A percentile compares a stretch with the other conserved stretches of the same genome.
These are phyloP conservation scores for Noccaea bulbosa DNA, from an alignment of 345 rosid species.

Conservation along the genomic window DNA sequence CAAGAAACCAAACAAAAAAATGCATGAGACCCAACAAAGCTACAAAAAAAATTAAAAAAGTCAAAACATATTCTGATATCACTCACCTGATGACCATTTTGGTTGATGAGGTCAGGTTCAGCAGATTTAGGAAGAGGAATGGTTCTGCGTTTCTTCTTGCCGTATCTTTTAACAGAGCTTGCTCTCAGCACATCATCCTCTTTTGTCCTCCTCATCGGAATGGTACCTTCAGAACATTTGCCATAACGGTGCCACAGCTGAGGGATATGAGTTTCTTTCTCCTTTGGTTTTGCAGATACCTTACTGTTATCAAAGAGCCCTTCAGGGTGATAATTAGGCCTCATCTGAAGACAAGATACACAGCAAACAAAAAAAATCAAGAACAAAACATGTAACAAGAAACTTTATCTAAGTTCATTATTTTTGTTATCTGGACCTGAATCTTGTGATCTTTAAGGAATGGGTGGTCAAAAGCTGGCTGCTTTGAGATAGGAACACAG, in stretches of 20 bases:
- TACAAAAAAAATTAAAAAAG: neutral
- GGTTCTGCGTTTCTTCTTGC: slow-evolving; percentile 79
- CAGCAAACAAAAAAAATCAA: slow-evolving; percentile 7
- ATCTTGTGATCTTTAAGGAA: slow-evolving; percentile 93
- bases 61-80: neutral
- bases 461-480: slow-evolving; percentile 97
- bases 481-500: slow-evolving; percentile 81
- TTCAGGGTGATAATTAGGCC: slow-evolving; percentile 86
- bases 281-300: slow-evolving; percentile 53
- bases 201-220: slow-evolving; percentile 71
- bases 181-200: slow-evolving; percentile 73
- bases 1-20: slow-evolving; percentile 8
- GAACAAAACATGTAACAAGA: neutral
- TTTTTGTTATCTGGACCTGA: slow-evolving; percentile 56
- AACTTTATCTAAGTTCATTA: neutral
- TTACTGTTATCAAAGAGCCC: slow-evolving; percentile 75
- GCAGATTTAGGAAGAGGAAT: slow-evolving; percentile 86
- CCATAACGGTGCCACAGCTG: slow-evolving; percentile 89
- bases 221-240: slow-evolving; percentile 63
- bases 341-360: slow-evolving; percentile 54
- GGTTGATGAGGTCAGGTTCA: slow-evolving; percentile 74
- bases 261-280: slow-evolving; percentile 56
- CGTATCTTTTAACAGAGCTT: slow-evolving; percentile 71
- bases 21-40: slow-evolving; percentile 19
- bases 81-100: slow-evolving; percentile 91